These are phyloP conservation scores for Fusarium metavorans DNA, from an alignment of 2,329 filamentous ascomycete genomes.

Conservation along the genomic window DNA sequence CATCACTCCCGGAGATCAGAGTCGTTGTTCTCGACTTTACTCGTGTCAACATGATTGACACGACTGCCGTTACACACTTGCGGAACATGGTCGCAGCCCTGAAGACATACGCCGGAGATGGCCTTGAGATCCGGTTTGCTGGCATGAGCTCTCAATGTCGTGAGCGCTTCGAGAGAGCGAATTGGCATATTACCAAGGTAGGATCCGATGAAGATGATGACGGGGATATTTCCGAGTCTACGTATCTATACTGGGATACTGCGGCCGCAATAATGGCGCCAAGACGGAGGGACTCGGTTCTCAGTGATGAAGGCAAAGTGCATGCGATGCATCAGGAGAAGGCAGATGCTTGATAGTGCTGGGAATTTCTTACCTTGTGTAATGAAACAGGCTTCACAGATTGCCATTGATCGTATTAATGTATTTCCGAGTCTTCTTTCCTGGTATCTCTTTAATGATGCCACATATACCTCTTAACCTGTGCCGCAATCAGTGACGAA, in stretches of 20 bases:
- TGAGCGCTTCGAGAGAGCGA: slow-evolving; percentile 53
- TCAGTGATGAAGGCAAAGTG: slow-evolving; percentile 27
- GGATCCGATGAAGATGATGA: slow-evolving; percentile 14
- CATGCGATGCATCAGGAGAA: slow-evolving; percentile 35
- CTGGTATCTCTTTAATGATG: not conserved
- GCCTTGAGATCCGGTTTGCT: slow-evolving; percentile 61
- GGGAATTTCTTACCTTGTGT: not conserved
- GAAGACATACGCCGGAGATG: slow-evolving; percentile 60
- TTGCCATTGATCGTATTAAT: not conserved
- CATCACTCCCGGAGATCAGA: slow-evolving; percentile 53
- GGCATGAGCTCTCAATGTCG: slow-evolving; percentile 58
- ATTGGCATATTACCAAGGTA: slow-evolving; percentile 48
- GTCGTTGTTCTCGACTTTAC: slow-evolving; percentile 65
- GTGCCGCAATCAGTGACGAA: not conserved
- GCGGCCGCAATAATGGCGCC: slow-evolving; percentile 31
- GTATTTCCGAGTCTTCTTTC: not conserved
- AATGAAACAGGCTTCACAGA: not conserved
- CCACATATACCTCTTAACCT: not conserved
- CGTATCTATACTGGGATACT: slow-evolving; percentile 28
- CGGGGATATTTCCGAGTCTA: slow-evolving; percentile 13
- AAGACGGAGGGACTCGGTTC: slow-evolving; percentile 22
- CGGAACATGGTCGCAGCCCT: slow-evolving; percentile 62
- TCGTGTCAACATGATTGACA: slow-evolving; percentile 65
- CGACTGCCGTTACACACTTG: slow-evolving; percentile 63
- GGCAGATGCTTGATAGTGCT: not conserved